Base-by-base conservation (phyloP, 1,284 basidiomycete genomes). In the Salmacisia buchloeana region DNA sequence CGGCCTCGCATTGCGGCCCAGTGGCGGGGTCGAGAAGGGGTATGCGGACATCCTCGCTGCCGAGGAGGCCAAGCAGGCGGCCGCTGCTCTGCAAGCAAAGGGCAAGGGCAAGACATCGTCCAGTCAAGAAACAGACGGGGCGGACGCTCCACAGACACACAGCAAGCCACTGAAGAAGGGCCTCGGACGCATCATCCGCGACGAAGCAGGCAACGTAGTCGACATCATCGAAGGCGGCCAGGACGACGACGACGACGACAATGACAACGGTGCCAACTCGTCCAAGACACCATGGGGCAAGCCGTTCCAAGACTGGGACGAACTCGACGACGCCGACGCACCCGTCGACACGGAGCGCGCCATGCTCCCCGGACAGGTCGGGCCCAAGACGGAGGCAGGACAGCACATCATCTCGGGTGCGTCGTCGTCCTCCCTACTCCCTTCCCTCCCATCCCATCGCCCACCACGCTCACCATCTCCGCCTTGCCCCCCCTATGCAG, bases 181-280 rank as follows among this genome's bases (percentile, higher is more conserved):
- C 6, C 89, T 88, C 78, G 94, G 92, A 15, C 85, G 87, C 69
- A 93, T 98, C 69, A 82, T 93, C 60, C 85, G 92, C 46, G 93
- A 97, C 80, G 87, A 85, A 52, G 82, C 85, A 2, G 94, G 94
- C 36, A 89, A 89, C 69, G 84, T 94, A 36, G 76, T 93, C 41
- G 85, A 87, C 64, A 84, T 97, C 54, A 86, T 93, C 75, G 81
- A 96, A 64, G 81, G 84, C 18, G 49, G 49, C 9, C 18, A 15
- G 23, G n/a, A n/a, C n/a, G 86, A 85, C 29, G 86, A 86, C 15
- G 77, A 81, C 27, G 78, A 80, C 0, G 77, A 73, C n/a, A 83
- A 83, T 21, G 74, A 78, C 29, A 43, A 66, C 10, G 69, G 66
- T 1, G 80, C 34, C 46, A 5, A 5, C 23, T 52, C 46, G 21